Conservation (phyloP, 192 early-diverging fungal species). For the Piromyces sp. region DNA sequence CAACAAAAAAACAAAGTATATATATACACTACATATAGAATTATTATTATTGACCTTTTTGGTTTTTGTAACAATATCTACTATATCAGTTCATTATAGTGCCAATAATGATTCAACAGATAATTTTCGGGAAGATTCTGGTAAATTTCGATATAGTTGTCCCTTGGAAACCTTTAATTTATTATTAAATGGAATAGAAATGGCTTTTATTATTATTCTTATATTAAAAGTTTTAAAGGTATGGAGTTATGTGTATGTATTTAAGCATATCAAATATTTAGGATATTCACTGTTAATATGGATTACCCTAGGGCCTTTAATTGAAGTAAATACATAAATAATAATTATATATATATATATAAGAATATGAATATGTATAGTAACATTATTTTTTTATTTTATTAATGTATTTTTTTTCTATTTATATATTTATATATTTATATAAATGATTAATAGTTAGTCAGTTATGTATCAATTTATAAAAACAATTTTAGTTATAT, state of each 20-base stretch:
- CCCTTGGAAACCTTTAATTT: neutral
- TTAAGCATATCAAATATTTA: neutral
- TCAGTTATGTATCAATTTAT: neutral
- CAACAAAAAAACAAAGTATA: neutral
- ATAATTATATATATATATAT: too few relatives aligned
- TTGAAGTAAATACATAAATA: neutral
- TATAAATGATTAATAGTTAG: neutral
- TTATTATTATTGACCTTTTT: too few relatives aligned
- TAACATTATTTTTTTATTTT: too few relatives aligned
- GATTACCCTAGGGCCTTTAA: neutral
- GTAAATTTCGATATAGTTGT: neutral
- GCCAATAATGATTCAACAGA: neutral
- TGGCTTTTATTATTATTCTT: neutral
- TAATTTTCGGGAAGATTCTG: too few relatives aligned
- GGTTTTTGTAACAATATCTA: too few relatives aligned
- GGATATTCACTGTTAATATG: neutral
- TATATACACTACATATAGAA: neutral
- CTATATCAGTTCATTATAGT: too few relatives aligned
- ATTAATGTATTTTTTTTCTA: too few relatives aligned
- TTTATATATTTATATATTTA: neutral
- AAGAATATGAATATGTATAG: too few relatives aligned
- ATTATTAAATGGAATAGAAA: neutral
- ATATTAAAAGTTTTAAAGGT: neutral
- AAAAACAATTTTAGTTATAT: neutral
- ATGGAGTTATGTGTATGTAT: neutral